Evolutionary conservation across 352 stramenopile genomes (phyloP).

Genomic region (Thraustochytrium striatum): DNA sequence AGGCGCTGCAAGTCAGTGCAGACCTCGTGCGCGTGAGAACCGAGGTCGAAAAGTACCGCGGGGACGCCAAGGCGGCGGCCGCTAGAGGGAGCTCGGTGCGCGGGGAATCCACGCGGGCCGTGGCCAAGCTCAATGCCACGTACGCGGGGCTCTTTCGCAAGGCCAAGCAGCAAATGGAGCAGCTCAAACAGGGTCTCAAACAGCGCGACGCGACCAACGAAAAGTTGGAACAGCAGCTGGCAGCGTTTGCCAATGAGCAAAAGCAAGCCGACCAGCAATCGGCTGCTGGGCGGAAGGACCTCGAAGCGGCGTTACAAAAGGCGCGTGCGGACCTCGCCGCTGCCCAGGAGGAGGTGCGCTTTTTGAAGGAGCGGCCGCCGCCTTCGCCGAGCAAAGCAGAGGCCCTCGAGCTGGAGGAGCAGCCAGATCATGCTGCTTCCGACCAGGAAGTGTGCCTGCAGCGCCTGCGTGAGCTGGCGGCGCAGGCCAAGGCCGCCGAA

Average conservation of each 20-base stretch:
- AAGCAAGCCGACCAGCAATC: not conserved
- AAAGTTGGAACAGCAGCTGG: constrained; percentile 25
- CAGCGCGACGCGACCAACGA: constrained; percentile 23
- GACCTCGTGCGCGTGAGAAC: constrained; percentile 27
- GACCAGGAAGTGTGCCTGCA: not conserved
- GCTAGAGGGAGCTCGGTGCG: not conserved
- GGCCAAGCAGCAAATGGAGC: constrained; percentile 6
- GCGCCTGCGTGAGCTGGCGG: not conserved
- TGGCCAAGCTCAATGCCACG: constrained; percentile 28
- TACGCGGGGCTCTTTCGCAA: not conserved
- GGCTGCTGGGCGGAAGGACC: not conserved
- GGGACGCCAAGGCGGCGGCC: constrained; percentile 4
- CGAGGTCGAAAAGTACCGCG: constrained; percentile 38
- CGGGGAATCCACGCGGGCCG: not conserved
- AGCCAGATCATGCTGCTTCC: not conserved
- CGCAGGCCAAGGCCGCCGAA: not conserved
- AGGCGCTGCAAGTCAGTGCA: constrained; percentile 21
- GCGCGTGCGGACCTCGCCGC: not conserved
- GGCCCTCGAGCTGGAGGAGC: not conserved
- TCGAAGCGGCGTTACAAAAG: not conserved
- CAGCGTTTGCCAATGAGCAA: not conserved
- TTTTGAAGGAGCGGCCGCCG: not conserved
- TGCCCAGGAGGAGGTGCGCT: not conserved
- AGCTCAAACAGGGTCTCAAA: not conserved
- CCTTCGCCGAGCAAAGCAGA: not conserved